Conservation (phyloP, 169 alveolate genomes). For the Eimeria necatrix region DNA sequence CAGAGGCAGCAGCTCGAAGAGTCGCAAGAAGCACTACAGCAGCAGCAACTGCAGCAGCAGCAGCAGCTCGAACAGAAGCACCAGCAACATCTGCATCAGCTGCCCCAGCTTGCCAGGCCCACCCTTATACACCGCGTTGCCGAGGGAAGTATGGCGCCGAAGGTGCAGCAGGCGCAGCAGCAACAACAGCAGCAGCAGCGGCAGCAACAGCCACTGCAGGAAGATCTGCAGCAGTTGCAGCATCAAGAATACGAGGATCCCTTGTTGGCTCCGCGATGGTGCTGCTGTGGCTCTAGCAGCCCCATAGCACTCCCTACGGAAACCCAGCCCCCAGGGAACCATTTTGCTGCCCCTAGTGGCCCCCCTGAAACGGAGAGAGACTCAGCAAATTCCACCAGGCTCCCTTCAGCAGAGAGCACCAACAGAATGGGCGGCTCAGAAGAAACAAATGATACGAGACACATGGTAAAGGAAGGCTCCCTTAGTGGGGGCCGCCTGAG, state of each 20-base stretch:
- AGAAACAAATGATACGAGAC: too few species aligned
- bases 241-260: not conserved
- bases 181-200: conserved; percentile 35
- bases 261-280: not conserved
- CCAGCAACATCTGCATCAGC: conserved; percentile 11
- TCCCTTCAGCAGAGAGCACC: conserved; percentile 43
- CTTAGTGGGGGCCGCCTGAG: not conserved
- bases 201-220: conserved; percentile 8
- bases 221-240: conserved; percentile 19
- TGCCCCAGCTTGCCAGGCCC: not conserved
- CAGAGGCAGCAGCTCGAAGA: conserved; percentile 25
- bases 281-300: not conserved
- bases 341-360: not conserved
- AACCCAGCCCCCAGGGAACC: not conserved
- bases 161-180: conserved; percentile 40
- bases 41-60: conserved; percentile 40
- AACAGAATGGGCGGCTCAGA: not conserved
- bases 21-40: conserved; percentile 35
- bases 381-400: conserved; percentile 27
- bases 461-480: too few species aligned
- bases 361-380: conserved; percentile 14
- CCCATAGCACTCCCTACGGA: not conserved
- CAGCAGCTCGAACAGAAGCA: conserved; percentile 10
- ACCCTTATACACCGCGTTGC: conserved; percentile 10
- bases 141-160: conserved; percentile 25